These are phyloP conservation scores for Turnera subulata DNA, from an alignment of 345 rosid species.

Conservation along the genomic window DNA sequence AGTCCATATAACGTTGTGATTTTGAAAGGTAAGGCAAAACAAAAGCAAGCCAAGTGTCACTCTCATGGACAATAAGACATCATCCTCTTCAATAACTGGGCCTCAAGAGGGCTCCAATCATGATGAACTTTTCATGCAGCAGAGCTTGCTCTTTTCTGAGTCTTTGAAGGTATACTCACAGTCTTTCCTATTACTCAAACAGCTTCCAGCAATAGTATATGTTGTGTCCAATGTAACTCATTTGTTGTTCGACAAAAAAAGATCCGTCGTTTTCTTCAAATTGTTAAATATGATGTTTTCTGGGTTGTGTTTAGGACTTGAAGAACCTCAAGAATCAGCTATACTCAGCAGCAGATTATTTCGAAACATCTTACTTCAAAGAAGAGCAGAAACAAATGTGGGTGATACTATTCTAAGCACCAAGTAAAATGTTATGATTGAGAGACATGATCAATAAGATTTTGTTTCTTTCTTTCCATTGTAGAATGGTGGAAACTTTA, in stretches of 20 bases:
- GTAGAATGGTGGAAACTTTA: constrained; percentile 58
- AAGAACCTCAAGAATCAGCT: constrained; percentile 67
- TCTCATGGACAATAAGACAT: constrained; percentile 27
- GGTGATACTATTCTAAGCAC: constrained; percentile 5
- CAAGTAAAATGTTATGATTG: too few relatives aligned
- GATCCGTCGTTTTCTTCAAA: too few relatives aligned
- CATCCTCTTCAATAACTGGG: constrained; percentile 38
- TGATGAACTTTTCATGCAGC: constrained; percentile 70
- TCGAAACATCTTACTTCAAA: constrained; percentile 55
- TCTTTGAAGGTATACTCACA: constrained; percentile 52
- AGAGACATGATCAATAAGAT: not conserved
- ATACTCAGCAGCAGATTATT: constrained; percentile 82
- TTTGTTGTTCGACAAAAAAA: too few relatives aligned
- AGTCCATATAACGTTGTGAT: not conserved
- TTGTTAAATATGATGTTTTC: constrained; percentile 1
- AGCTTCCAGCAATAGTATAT: too few relatives aligned
- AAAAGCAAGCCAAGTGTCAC: constrained; percentile 4
- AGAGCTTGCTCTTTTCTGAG: constrained; percentile 62
- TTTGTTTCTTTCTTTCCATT: not conserved
- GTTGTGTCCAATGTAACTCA: too few relatives aligned
- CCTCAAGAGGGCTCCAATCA: constrained; percentile 45
- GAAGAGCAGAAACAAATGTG: constrained; percentile 66
- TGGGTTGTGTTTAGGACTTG: constrained; percentile 50
- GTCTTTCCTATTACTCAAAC: not conserved
- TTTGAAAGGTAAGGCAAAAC: not conserved